A percentile compares a stretch with the other conserved stretches of the same genome.
Conservation (phyloP, 768 basidiomycete species). For the Mycena amicta region DNA sequence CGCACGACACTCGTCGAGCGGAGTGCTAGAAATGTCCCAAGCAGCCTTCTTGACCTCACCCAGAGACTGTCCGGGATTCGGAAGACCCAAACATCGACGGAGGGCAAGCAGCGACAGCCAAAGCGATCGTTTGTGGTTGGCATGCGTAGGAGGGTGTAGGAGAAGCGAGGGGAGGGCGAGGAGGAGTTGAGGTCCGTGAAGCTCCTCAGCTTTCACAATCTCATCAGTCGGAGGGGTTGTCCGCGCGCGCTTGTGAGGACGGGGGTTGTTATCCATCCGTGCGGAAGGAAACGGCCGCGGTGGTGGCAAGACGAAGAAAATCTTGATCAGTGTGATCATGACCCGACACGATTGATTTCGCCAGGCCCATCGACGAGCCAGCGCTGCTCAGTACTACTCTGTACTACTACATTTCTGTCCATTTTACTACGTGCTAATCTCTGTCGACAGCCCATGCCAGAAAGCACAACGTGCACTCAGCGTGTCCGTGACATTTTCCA, state of each 20-base stretch:
- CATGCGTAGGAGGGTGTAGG: constrained; percentile 66
- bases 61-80: constrained; percentile 53
- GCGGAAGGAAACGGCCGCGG: not conserved
- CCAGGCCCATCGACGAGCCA: too few species aligned
- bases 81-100: constrained; percentile 52
- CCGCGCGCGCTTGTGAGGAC: constrained; percentile 39
- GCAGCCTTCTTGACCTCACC: not conserved
- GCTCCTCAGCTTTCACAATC: not conserved
- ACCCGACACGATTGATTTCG: not conserved
- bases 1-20: constrained; percentile 58
- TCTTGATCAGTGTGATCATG: not conserved
- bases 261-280: constrained; percentile 29
- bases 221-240: constrained; percentile 3
- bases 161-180: constrained; percentile 64
- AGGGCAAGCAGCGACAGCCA: constrained; percentile 58
- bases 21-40: constrained; percentile 8
- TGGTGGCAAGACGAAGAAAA: not conserved
- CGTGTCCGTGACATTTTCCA: constrained; percentile 28
- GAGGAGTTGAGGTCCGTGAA: constrained; percentile 40
- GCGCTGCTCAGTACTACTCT: not conserved
- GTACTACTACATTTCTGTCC: not conserved
- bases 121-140: constrained; percentile 54
- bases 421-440: constrained; percentile 11
- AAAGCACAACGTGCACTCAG: constrained; percentile 31
- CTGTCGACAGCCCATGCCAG: constrained; percentile 32